A percentile compares a stretch with the other conserved stretches of the same genome.
phyloP scores from a whole-genome alignment of 306 rosid genomes.

The Myrica gale region DNA sequence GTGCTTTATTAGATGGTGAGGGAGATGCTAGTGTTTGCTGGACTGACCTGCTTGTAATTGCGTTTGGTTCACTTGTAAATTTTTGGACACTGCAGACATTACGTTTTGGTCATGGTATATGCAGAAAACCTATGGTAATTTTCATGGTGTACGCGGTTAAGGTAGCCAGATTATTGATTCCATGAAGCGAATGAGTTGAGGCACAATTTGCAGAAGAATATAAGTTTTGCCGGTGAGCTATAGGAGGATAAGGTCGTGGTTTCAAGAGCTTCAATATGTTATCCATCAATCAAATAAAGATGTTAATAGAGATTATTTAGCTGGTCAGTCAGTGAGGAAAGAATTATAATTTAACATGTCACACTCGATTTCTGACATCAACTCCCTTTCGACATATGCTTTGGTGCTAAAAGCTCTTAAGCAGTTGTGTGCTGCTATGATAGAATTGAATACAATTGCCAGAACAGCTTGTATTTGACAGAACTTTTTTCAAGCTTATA shows the following conservation, averaged over 20 bases:
- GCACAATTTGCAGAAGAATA: neutral
- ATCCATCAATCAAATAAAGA: neutral
- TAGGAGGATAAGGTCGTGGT: neutral
- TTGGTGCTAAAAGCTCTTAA: neutral
- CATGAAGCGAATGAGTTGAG: neutral
- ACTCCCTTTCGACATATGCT: neutral
- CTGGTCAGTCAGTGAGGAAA: neutral
- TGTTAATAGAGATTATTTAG: neutral
- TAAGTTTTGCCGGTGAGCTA: neutral
- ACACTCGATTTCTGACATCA: neutral
- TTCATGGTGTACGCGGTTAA: neutral
- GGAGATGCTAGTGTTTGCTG: neutral
- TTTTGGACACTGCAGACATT: neutral
- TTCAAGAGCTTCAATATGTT: neutral
- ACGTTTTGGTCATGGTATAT: neutral
- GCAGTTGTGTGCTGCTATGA: neutral
- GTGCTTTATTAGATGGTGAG: neutral
- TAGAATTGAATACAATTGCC: neutral
- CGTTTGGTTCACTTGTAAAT: neutral
- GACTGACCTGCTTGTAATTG: neutral
- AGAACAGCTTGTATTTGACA: neutral
- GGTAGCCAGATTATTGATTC: slow-evolving; percentile 3
- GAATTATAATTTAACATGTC: neutral
- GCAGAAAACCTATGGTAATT: neutral
- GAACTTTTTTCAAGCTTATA: neutral